Percentiles rank a stretch among this genome's conserved stretches.
Evolutionary conservation across 192 early-diverging fungal genomes (phyloP).

Genomic region (Podila minutissima): DNA sequence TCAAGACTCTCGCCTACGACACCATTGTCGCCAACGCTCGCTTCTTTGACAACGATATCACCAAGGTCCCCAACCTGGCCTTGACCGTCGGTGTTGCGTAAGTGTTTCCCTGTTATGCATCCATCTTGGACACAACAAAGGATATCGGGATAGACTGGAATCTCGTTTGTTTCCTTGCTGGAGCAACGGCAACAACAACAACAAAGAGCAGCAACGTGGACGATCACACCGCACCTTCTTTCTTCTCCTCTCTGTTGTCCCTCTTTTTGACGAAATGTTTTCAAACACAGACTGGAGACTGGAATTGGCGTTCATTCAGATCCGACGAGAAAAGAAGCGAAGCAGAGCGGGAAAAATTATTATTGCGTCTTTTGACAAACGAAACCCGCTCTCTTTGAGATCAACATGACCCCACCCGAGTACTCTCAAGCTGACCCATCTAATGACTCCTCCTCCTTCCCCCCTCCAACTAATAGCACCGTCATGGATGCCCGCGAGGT

Average conservation of each 20-base stretch:
- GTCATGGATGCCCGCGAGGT: slow-evolving; percentile 92
- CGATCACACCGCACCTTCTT: neutral
- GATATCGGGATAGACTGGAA: too few species aligned
- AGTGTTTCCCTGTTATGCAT: slow-evolving; percentile 31
- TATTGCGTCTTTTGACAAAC: neutral
- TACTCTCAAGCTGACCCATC: slow-evolving; percentile 13
- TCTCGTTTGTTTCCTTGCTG: too few species aligned
- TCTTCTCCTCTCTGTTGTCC: neutral
- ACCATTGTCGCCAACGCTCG: slow-evolving; percentile 88
- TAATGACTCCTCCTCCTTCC: neutral
- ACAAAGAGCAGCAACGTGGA: too few species aligned
- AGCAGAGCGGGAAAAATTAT: neutral
- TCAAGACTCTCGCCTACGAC: slow-evolving; percentile 90
- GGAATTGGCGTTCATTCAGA: neutral
- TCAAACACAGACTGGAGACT: slow-evolving; percentile 6
- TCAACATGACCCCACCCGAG: slow-evolving; percentile 8
- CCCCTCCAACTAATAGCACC: slow-evolving; percentile 62
- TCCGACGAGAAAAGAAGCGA: neutral
- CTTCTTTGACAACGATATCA: slow-evolving; percentile 86
- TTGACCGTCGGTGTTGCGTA: slow-evolving; percentile 87
- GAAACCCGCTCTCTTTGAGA: neutral
- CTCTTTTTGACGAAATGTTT: neutral
- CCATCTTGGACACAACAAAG: neutral
- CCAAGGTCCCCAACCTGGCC: slow-evolving; percentile 87
- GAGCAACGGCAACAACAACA: too few species aligned